Percentiles rank a stretch among this genome's conserved stretches.
These are phyloP conservation scores for Hyaloscypha finlandica DNA, from an alignment of 495 filamentous ascomycete genomes.

Conservation along the genomic window DNA sequence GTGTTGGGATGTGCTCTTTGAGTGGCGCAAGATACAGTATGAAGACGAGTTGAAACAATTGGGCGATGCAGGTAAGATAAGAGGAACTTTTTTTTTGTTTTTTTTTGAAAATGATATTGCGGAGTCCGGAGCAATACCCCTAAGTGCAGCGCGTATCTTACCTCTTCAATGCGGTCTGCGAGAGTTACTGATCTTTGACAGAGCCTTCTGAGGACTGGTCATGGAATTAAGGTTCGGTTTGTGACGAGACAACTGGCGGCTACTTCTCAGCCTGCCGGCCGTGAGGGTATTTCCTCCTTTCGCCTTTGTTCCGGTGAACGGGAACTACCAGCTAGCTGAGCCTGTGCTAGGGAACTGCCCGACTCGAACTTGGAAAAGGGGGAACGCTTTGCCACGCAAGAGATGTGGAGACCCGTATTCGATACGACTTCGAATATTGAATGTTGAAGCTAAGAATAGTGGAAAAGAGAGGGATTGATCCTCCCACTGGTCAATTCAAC, in stretches of 20 bases:
- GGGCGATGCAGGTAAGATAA: background rate
- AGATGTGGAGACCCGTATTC: background rate
- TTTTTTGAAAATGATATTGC: background rate
- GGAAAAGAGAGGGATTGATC: background rate
- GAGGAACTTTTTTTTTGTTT: background rate
- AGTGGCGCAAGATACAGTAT: background rate
- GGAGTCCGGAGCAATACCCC: background rate
- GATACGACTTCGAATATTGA: background rate
- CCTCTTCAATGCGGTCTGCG: background rate
- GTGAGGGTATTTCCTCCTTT: background rate
- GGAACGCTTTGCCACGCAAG: background rate
- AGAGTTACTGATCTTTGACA: background rate
- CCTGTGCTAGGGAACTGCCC: background rate
- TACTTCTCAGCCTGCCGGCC: background rate
- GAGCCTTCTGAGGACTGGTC: background rate
- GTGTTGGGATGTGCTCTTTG: conserved; percentile 5
- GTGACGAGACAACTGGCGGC: background rate
- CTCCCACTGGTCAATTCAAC: background rate
- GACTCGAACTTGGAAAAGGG: background rate
- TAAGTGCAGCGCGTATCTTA: background rate
- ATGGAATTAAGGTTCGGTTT: conserved; percentile 9
- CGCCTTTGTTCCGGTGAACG: background rate
- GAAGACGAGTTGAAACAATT: background rate
- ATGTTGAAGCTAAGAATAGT: background rate
- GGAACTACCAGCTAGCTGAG: background rate